Base-by-base conservation (phyloP, 345 rosid genomes). In the Bruguiera sexangula region DNA sequence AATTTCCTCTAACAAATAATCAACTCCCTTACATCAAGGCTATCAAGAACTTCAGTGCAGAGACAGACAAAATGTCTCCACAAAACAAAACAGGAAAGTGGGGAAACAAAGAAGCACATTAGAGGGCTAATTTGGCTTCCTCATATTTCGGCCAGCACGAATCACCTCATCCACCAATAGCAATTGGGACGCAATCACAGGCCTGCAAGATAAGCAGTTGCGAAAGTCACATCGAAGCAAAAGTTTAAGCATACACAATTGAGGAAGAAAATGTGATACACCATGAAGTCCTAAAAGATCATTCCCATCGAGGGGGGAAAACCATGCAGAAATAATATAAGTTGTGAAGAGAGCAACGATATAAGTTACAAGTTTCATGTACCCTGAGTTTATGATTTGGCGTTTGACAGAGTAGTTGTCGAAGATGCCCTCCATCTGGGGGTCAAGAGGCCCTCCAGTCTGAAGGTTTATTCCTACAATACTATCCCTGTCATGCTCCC, bases 341-440 rank as follows among this genome's bases (percentile, higher is more conserved):
- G 18, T 43, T 0, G 4, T 13, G 19, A 43, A 13, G 50, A 13
- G 19, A 43, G 50, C 50, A 3, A 13, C 1, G 1, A 43, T 43
- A 43, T 13, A 43, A 43, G 15, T 43, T 43, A 43, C 6, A 22
- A 54, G 60, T 68, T 22, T 36, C 16, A 26, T n/a, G 15, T 74
- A 95, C 98, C 94, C 99, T 32, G 98, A 92, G 63, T 92, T 90
- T 62, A 95, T 80, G 62, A 92, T 80, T 73, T 95, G 98, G 72
- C 99, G 97, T 82, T 95, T 95, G 62, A 95, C 96, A 1, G 93
- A 86, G 85, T 89, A 95, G 68, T 95, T 95, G 82, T 95, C 98
- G 39, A 92, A 95, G 57, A 95, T 89, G 37, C 99, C 99, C 70
- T 88, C 89, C 86, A 90, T 84, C 64, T 78, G 88, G 31, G 99